These are phyloP conservation scores for Trematosphaeria pertusa DNA, from an alignment of 2,329 filamentous ascomycete species.

Conservation along the genomic window DNA sequence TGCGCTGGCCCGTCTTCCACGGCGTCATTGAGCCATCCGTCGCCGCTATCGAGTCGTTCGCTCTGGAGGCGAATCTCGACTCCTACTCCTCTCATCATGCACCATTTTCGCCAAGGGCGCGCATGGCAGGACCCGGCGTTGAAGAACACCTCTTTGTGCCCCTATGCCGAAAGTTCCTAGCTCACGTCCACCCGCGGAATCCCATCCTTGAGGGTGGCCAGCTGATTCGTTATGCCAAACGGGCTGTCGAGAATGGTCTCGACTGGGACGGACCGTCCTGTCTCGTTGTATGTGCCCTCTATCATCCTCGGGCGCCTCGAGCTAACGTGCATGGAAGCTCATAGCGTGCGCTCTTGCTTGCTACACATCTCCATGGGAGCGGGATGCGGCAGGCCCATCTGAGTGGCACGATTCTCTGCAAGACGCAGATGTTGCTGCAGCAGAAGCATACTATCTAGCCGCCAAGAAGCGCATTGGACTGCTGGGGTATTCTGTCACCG, in stretches of 20 bases:
- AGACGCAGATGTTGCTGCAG: background rate
- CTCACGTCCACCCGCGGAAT: slow-evolving; percentile 6
- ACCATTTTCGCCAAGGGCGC: background rate
- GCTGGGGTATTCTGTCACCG: slow-evolving; percentile 1
- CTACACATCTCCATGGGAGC: slow-evolving; percentile 6
- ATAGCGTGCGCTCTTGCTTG: slow-evolving; percentile 12
- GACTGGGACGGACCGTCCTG: slow-evolving; percentile 9
- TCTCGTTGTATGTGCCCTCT: slow-evolving; percentile 8
- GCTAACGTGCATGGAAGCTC: background rate
- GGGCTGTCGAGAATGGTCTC: slow-evolving; percentile 8
- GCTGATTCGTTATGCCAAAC: slow-evolving; percentile 10
- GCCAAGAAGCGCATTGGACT: slow-evolving; percentile 9
- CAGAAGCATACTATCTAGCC: slow-evolving; percentile 10
- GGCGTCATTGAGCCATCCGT: slow-evolving; percentile 1
- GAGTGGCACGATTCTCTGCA: background rate
- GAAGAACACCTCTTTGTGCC: slow-evolving; percentile 4
- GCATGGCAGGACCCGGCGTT: background rate
- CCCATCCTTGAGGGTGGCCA: slow-evolving; percentile 8
- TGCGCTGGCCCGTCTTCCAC: slow-evolving; percentile 11
- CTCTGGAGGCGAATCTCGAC: slow-evolving; percentile 1
- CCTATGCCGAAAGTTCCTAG: slow-evolving; percentile 9
- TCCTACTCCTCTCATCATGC: too few relatives aligned
- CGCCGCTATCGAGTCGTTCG: slow-evolving; percentile 10
- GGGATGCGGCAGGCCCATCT: background rate
- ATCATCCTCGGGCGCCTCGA: background rate